These are phyloP conservation scores for Pisolithus orientalis DNA, from an alignment of 768 basidiomycete genomes.

Conservation along the genomic window DNA sequence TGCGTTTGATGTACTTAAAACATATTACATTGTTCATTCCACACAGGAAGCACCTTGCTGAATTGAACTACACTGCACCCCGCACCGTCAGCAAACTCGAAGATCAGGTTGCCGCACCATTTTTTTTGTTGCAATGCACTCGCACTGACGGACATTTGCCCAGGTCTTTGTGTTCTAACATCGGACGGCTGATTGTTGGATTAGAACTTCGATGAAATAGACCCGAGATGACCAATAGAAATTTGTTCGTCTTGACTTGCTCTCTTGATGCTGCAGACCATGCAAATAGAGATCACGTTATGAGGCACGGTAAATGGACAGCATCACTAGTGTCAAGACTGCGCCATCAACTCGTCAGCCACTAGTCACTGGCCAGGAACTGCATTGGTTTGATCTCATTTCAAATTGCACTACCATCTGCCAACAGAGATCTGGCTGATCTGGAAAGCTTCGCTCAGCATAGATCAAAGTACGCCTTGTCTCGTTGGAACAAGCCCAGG, in stretches of 20 bases:
- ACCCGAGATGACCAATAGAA: neutral
- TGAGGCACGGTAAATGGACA: no score
- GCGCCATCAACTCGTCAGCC: no score
- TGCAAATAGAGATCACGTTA: no score
- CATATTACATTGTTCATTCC: slow-evolving; percentile 2
- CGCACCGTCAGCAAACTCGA: slow-evolving; percentile 88
- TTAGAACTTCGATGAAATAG: neutral
- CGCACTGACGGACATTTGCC: slow-evolving; percentile 7
- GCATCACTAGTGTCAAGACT: no score
- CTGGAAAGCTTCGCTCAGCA: no score
- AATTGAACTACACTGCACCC: slow-evolving; percentile 83
- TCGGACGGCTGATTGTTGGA: neutral
- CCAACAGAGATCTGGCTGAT: no score
- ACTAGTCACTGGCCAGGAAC: no score
- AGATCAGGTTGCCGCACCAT: slow-evolving; percentile 55
- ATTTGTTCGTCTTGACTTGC: no score
- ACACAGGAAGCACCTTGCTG: slow-evolving; percentile 78
- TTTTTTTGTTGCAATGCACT: neutral
- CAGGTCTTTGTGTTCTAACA: slow-evolving; percentile 39
- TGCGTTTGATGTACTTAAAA: slow-evolving; percentile 27
- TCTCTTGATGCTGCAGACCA: no score
- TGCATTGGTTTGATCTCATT: no score
- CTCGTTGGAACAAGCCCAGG: neutral
- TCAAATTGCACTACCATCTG: no score
- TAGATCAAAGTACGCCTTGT: neutral